Conservation (phyloP, 2,329 filamentous ascomycete genomes). For the Hypocrella siamensis region DNA sequence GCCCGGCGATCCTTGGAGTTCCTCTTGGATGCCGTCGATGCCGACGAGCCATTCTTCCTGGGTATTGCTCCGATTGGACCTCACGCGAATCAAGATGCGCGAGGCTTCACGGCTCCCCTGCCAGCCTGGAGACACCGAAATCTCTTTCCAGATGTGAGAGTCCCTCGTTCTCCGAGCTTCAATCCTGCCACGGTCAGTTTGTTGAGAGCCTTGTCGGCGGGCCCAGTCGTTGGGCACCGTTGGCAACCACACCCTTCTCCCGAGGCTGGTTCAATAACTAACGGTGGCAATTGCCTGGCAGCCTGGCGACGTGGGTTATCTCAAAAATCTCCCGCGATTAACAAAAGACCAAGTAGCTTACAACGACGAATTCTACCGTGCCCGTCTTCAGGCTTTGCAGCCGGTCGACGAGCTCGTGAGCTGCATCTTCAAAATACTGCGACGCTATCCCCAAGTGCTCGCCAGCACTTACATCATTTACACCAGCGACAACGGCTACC, state of each 20-base stretch:
- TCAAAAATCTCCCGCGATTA: slow-evolving; percentile 23
- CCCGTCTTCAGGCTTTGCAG: slow-evolving; percentile 31
- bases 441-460: slow-evolving; percentile 36
- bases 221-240: too few species aligned
- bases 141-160: slow-evolving; percentile 41
- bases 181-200: slow-evolving; percentile 43
- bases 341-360: slow-evolving; percentile 25
- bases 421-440: slow-evolving; percentile 25
- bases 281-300: slow-evolving; percentile 1
- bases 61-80: slow-evolving; percentile 50
- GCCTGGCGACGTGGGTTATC: slow-evolving; percentile 27
- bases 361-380: slow-evolving; percentile 34
- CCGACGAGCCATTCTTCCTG: slow-evolving; percentile 48
- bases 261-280: background rate
- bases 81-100: slow-evolving; percentile 32
- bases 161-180: slow-evolving; percentile 49
- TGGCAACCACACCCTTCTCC: background rate
- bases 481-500: slow-evolving; percentile 44
- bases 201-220: too few species aligned
- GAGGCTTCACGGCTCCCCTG: slow-evolving; percentile 32
- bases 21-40: slow-evolving; percentile 40
- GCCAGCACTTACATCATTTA: slow-evolving; percentile 46
- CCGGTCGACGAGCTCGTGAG: slow-evolving; percentile 39
- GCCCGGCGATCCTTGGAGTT: slow-evolving; percentile 42
- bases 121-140: slow-evolving; percentile 44